phyloP scores from a whole-genome alignment of 768 basidiomycete genomes.

The Boletus coccyginus region DNA sequence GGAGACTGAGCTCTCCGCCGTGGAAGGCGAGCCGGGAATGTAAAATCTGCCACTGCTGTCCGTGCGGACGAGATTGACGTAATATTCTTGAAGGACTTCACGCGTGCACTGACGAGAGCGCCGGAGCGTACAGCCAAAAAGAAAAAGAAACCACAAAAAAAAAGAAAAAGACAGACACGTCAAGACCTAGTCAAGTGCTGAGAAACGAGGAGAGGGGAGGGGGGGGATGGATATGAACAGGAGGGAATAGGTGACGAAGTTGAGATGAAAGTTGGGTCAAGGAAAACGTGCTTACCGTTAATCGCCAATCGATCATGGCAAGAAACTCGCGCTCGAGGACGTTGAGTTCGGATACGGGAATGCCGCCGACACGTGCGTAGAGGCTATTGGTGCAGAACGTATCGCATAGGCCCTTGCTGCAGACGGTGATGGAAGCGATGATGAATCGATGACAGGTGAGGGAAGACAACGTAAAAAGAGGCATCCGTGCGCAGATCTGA shows the following conservation, averaged over 20 bases:
- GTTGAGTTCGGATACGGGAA: slow-evolving; percentile 88
- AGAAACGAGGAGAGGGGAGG: neutral
- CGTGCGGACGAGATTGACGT: slow-evolving; percentile 87
- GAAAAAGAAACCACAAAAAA: too few species aligned
- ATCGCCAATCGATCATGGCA: slow-evolving; percentile 86
- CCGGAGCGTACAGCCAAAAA: slow-evolving; percentile 2
- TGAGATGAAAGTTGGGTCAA: slow-evolving; percentile 11
- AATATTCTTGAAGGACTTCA: slow-evolving; percentile 90
- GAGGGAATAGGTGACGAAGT: slow-evolving; percentile 10
- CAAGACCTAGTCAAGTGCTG: slow-evolving; percentile 18
- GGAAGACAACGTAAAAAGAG: slow-evolving; percentile 89
- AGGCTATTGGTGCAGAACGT: slow-evolving; percentile 92
- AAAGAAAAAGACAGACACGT: slow-evolving; percentile 14
- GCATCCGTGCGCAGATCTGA: slow-evolving; percentile 84
- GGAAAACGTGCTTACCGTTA: slow-evolving; percentile 70
- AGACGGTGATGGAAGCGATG: slow-evolving; percentile 89
- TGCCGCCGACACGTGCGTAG: slow-evolving; percentile 96
- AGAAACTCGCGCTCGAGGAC: slow-evolving; percentile 94
- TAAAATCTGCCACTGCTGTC: slow-evolving; percentile 62
- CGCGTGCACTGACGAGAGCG: slow-evolving; percentile 66
- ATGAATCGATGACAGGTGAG: slow-evolving; percentile 98
- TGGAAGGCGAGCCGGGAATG: slow-evolving; percentile 43
- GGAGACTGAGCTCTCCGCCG: slow-evolving; percentile 42
- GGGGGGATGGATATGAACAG: neutral
- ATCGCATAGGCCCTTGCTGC: slow-evolving; percentile 94